Percentiles rank a stretch among this genome's conserved stretches.
These are phyloP conservation scores for Neolentinus lepideus DNA, from an alignment of 1,284 basidiomycete species.

Conservation along the genomic window DNA sequence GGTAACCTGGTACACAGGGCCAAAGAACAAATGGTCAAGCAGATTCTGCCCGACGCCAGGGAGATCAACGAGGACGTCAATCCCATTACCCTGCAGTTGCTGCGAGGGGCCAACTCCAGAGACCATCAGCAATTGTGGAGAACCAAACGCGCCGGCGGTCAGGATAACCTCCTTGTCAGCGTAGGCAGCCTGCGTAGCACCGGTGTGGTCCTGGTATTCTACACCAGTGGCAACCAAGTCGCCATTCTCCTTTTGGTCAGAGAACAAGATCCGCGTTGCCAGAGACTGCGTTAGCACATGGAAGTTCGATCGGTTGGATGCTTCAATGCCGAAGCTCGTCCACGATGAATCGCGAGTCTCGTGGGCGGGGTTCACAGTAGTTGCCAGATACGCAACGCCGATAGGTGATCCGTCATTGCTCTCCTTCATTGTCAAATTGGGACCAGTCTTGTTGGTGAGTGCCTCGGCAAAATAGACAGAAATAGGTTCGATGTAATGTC, in stretches of 20 bases:
- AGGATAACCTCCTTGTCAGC: conserved; percentile 3
- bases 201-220: conserved; percentile 1
- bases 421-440: neutral
- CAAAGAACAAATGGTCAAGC: conserved; percentile 46
- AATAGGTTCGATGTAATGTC: conserved; percentile 1
- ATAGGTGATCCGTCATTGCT: neutral
- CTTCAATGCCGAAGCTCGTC: neutral
- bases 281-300: neutral
- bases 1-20: neutral
- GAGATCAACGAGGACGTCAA: conserved; percentile 45
- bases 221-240: neutral
- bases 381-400: neutral
- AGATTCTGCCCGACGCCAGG: conserved; percentile 56
- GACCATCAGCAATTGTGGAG: conserved; percentile 19
- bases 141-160: conserved; percentile 20
- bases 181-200: neutral
- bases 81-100: conserved; percentile 40
- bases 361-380: neutral
- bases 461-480: neutral
- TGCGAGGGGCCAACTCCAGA: conserved; percentile 33
- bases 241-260: neutral
- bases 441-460: neutral
- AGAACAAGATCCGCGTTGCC: neutral
- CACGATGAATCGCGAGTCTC: neutral
- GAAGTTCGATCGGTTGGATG: neutral